Conservation (phyloP, 2,329 filamentous ascomycete genomes). For the Penicillium sp. region DNA sequence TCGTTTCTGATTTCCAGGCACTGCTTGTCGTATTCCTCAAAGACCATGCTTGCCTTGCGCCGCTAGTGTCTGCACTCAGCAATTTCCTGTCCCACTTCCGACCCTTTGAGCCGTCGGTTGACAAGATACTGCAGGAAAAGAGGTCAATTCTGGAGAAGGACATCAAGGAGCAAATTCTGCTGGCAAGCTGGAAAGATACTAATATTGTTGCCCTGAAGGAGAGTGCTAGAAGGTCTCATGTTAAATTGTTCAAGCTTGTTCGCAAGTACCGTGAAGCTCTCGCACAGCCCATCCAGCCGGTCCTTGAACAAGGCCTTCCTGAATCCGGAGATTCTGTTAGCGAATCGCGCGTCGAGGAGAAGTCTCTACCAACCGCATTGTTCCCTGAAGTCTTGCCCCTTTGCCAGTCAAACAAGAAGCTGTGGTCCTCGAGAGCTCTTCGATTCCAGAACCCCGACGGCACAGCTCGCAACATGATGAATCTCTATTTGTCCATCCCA, state of each 20-base stretch:
- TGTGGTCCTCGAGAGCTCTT: slow-evolving; percentile 56
- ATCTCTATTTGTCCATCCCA: slow-evolving; percentile 59
- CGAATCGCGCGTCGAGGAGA: slow-evolving; percentile 15
- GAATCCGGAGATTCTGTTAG: slow-evolving; percentile 39
- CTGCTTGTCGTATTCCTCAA: slow-evolving; percentile 66
- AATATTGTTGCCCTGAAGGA: slow-evolving; percentile 89
- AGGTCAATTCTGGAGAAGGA: slow-evolving; percentile 80
- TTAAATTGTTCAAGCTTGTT: slow-evolving; percentile 88
- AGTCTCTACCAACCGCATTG: slow-evolving; percentile 23
- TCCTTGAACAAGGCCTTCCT: slow-evolving; percentile 49
- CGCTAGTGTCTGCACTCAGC: slow-evolving; percentile 66
- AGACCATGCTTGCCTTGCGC: slow-evolving; percentile 61
- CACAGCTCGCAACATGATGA: slow-evolving; percentile 75
- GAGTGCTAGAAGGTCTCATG: slow-evolving; percentile 86
- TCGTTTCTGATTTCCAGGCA: slow-evolving; percentile 65
- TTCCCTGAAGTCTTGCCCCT: slow-evolving; percentile 38
- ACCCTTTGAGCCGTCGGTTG: slow-evolving; percentile 69
- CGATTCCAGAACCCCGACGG: slow-evolving; percentile 71
- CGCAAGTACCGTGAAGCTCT: slow-evolving; percentile 84
- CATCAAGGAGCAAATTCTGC: slow-evolving; percentile 87
- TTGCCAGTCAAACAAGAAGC: slow-evolving; percentile 33
- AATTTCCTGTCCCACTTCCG: slow-evolving; percentile 79
- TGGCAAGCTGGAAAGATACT: slow-evolving; percentile 97
- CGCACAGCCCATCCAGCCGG: slow-evolving; percentile 70
- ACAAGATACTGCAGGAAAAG: slow-evolving; percentile 68